Percentiles rank a stretch among this genome's conserved stretches.
phyloP scores from a whole-genome alignment of 2,329 filamentous ascomycete species.

The Venturia carpophila region DNA sequence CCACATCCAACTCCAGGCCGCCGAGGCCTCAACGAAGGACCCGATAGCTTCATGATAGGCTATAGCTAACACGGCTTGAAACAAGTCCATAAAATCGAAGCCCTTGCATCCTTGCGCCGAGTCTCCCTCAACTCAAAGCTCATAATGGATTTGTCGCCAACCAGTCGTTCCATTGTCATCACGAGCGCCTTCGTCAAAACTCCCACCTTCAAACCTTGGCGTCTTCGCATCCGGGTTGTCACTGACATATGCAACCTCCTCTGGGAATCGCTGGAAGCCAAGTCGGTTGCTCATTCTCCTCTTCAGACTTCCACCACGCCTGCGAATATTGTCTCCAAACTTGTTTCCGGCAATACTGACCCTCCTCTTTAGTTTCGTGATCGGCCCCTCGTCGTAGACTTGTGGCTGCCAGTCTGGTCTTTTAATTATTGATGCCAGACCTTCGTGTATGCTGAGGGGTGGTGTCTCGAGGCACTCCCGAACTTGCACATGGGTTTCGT shows the following conservation, averaged over 20 bases:
- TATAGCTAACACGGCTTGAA: not conserved
- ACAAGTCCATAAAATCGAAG: not conserved
- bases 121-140: not conserved
- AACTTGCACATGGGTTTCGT: not conserved
- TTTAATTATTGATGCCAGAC: not conserved
- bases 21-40: not conserved
- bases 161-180: not conserved
- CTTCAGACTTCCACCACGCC: constrained; percentile 3
- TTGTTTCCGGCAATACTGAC: not conserved
- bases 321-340: constrained; percentile 4
- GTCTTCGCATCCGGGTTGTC: not conserved
- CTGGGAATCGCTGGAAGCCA: not conserved
- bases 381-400: not conserved
- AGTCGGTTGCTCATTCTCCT: not conserved
- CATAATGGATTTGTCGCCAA: not conserved
- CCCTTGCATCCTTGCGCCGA: not conserved
- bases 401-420: not conserved
- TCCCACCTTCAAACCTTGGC: not conserved
- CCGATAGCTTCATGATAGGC: not conserved
- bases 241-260: not conserved
- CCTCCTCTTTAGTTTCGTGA: constrained; percentile 2
- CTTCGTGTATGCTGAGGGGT: not conserved
- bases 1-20: not conserved
- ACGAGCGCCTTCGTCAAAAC: not conserved
- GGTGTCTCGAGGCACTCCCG: not conserved